phyloP scores from a whole-genome alignment of 768 basidiomycete genomes.

The Lactarius quietus region DNA sequence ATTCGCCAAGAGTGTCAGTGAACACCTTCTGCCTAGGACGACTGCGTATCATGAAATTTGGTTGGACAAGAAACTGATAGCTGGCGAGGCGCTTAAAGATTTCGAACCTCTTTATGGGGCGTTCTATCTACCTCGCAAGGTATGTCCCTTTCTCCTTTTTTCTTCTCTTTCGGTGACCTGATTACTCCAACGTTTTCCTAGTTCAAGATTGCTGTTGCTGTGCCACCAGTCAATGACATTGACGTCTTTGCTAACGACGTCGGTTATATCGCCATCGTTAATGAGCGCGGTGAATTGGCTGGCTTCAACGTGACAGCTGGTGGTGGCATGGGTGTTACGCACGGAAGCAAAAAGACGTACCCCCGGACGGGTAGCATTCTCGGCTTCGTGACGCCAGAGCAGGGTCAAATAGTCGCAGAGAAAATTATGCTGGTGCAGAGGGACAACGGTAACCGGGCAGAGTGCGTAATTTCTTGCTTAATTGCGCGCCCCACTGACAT shows the following conservation, averaged over 20 bases:
- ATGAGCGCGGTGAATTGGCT: constrained; percentile 65
- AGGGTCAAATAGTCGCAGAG: constrained; percentile 85
- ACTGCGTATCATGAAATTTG: constrained; percentile 98
- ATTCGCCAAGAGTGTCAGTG: constrained; percentile 81
- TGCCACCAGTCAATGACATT: constrained; percentile 94
- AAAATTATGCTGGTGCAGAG: constrained; percentile 91
- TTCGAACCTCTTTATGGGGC: constrained; percentile 97
- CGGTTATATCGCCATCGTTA: constrained; percentile 93
- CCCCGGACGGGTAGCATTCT: constrained; percentile 84
- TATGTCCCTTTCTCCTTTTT: constrained; percentile 31
- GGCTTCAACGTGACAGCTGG: constrained; percentile 95
- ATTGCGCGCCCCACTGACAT: not conserved
- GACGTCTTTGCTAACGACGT: constrained; percentile 96
- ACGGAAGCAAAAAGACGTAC: constrained; percentile 98
- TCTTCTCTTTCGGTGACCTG: not conserved
- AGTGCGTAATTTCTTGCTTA: constrained; percentile 50
- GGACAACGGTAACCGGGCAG: constrained; percentile 91
- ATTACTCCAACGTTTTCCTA: constrained; percentile 34
- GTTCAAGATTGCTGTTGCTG: constrained; percentile 97
- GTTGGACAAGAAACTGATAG: constrained; percentile 96
- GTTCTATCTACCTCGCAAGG: constrained; percentile 95
- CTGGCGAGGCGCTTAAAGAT: constrained; percentile 90
- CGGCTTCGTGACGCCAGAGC: constrained; percentile 88
- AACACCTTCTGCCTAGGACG: constrained; percentile 83
- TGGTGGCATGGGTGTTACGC: constrained; percentile 99